A percentile compares a stretch with the other conserved stretches of the same genome.
Evolutionary conservation across 257 asterid genomes (phyloP).

Genomic region (Catharanthus roseus): DNA sequence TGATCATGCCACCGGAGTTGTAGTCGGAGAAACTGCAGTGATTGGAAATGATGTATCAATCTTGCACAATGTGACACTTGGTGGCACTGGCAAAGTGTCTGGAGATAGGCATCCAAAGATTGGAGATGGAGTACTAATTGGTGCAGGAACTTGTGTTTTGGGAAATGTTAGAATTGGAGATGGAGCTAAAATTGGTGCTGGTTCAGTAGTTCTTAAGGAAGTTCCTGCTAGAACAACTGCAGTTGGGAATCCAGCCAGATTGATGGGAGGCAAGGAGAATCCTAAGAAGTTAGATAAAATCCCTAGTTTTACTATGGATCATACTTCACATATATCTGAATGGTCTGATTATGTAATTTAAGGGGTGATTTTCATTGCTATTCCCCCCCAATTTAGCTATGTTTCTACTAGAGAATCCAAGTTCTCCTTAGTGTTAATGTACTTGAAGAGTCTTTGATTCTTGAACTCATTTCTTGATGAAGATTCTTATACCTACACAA

Average conservation of each 20-base stretch:
- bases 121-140: conserved; percentile 83
- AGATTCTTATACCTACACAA: not conserved
- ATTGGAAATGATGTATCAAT: conserved; percentile 85
- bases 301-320: conserved; percentile 87
- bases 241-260: conserved; percentile 79
- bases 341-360: conserved; percentile 87
- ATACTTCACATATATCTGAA: conserved; percentile 57
- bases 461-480: not conserved
- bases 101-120: conserved; percentile 89
- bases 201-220: conserved; percentile 71
- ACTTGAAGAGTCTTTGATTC: not conserved
- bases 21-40: conserved; percentile 81
- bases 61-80: conserved; percentile 82
- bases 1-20: conserved; percentile 93
- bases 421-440: conserved; percentile 18
- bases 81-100: conserved; percentile 75
- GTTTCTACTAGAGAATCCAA: conserved; percentile 13
- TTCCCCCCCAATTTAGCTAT: not conserved
- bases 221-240: conserved; percentile 89
- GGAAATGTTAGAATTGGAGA: conserved; percentile 75
- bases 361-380: not conserved
- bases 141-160: conserved; percentile 87
- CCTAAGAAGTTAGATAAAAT: conserved; percentile 57
- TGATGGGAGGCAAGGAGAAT: conserved; percentile 80
- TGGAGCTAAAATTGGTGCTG: conserved; percentile 94